These are phyloP conservation scores for Hymenoscyphus fructigenus DNA, from an alignment of 2,329 filamentous ascomycete genomes.

Conservation along the genomic window DNA sequence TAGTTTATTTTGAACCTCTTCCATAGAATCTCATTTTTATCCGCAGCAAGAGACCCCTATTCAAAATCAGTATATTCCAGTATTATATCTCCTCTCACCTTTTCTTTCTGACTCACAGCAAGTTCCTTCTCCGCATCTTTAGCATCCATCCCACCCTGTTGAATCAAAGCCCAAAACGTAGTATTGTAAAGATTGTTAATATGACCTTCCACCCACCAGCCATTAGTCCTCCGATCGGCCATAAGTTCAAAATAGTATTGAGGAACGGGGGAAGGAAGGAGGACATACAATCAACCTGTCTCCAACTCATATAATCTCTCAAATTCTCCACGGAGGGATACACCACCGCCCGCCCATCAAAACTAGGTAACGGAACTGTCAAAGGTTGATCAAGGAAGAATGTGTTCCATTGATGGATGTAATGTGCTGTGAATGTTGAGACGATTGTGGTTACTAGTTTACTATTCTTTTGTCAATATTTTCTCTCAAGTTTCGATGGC, in stretches of 20 bases:
- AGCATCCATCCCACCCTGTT: conserved; percentile 70
- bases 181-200: conserved; percentile 99
- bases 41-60: conserved; percentile 76
- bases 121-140: conserved; percentile 80
- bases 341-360: conserved; percentile 87
- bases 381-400: conserved; percentile 73
- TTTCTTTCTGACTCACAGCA: conserved; percentile 52
- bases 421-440: conserved; percentile 91
- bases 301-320: conserved; percentile 94
- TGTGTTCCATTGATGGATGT: conserved; percentile 75
- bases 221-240: too few relatives aligned
- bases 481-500: neutral
- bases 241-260: too few relatives aligned
- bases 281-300: conserved; percentile 85
- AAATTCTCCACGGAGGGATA: conserved; percentile 83
- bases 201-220: conserved; percentile 60
- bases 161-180: conserved; percentile 87
- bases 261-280: neutral
- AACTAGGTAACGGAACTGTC: conserved; percentile 76
- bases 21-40: conserved; percentile 97
- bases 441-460: conserved; percentile 91
- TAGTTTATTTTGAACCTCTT: conserved; percentile 90
- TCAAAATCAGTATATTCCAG: conserved; percentile 24
- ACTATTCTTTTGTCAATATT: conserved; percentile 45
- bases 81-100: neutral